phyloP scores from a whole-genome alignment of 2,329 filamentous ascomycete species.

The Pleoardoris graminearum region DNA sequence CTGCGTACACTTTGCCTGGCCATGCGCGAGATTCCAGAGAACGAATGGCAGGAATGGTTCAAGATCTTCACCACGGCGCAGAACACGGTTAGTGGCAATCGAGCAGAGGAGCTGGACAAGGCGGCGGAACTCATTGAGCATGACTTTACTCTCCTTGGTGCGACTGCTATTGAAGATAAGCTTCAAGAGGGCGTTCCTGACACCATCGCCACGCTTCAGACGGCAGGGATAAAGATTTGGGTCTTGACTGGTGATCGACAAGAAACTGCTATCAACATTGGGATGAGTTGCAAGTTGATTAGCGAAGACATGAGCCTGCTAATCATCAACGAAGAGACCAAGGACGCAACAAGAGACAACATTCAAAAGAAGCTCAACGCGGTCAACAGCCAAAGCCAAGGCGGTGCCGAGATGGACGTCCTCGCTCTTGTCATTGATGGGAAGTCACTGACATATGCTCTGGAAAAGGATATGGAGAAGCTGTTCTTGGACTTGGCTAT shows the following conservation, averaged over 20 bases:
- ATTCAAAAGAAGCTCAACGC: conserved; percentile 92
- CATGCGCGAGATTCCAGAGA: conserved; percentile 88
- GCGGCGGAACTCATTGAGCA: conserved; percentile 94
- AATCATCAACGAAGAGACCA: conserved; percentile 89
- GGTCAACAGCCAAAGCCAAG: conserved; percentile 78
- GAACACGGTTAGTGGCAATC: conserved; percentile 89
- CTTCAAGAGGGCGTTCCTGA: conserved; percentile 97
- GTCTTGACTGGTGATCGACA: conserved; percentile 96
- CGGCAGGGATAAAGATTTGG: conserved; percentile 98
- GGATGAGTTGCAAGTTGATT: conserved; percentile 98
- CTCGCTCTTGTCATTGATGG: conserved; percentile 94
- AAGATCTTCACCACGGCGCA: conserved; percentile 83
- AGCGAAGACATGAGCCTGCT: conserved; percentile 98
- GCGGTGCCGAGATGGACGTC: conserved; percentile 78
- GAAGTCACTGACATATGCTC: conserved; percentile 87
- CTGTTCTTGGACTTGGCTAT: conserved; percentile 90
- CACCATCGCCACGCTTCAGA: conserved; percentile 95
- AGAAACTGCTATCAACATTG: conserved; percentile 99
- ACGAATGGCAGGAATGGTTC: conserved; percentile 86
- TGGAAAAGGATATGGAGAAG: conserved; percentile 93
- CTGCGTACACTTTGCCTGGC: conserved; percentile 92
- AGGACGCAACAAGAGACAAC: conserved; percentile 80
- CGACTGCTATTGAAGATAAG: conserved; percentile 95
- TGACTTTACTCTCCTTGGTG: conserved; percentile 86
- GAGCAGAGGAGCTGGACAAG: conserved; percentile 94